Conservation (phyloP, 2,329 filamentous ascomycete genomes). For the Botrytis medusae region DNA sequence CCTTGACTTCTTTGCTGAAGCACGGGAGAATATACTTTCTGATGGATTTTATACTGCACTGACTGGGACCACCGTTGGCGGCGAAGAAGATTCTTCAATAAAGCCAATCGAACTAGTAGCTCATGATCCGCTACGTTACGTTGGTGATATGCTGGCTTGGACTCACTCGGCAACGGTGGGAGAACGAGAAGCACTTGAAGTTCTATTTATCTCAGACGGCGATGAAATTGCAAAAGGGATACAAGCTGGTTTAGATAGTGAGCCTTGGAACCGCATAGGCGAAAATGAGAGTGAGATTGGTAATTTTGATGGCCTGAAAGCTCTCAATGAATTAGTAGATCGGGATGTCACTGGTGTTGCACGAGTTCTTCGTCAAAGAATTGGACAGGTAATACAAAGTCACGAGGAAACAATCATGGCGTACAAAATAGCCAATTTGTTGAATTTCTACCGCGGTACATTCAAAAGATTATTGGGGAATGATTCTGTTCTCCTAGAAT, state of each 20-base stretch:
- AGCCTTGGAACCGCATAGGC: constrained; percentile 72
- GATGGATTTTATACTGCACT: constrained; percentile 87
- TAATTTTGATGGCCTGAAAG: constrained; percentile 76
- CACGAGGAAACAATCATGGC: constrained; percentile 87
- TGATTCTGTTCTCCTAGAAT: constrained; percentile 67
- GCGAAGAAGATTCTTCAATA: constrained; percentile 58
- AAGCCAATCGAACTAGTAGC: constrained; percentile 95
- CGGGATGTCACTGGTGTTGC: constrained; percentile 79
- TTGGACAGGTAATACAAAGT: constrained; percentile 88
- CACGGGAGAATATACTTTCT: constrained; percentile 80
- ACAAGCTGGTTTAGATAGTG: constrained; percentile 74
- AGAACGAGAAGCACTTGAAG: constrained; percentile 87
- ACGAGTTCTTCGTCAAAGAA: constrained; percentile 80
- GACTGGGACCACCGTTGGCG: constrained; percentile 65
- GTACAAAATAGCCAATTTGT: constrained; percentile 86
- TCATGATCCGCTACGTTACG: constrained; percentile 87
- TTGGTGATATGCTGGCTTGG: constrained; percentile 98
- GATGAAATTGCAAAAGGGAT: constrained; percentile 84
- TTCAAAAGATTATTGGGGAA: constrained; percentile 76
- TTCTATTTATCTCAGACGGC: constrained; percentile 86
- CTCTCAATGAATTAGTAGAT: constrained; percentile 82
- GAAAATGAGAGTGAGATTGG: constrained; percentile 56
- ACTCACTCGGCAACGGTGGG: constrained; percentile 91
- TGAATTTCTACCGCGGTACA: constrained; percentile 85
- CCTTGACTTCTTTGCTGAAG: constrained; percentile 88